Base-by-base conservation (phyloP, 164 flowering plant species). In the Protea cynaroides region DNA sequence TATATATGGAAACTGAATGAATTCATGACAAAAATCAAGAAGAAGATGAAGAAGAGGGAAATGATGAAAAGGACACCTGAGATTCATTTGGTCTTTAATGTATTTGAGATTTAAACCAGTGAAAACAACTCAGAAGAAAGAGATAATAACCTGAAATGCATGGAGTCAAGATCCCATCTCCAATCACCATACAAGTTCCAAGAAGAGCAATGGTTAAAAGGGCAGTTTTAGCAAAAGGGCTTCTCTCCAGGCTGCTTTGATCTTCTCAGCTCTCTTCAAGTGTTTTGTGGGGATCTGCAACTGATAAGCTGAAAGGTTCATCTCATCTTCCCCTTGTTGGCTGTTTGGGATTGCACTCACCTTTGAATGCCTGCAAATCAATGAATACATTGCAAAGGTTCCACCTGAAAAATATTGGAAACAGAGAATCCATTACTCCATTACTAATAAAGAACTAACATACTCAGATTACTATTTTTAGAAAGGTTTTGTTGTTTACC, bases 161-260 rank as follows among this genome's bases (percentile, higher is more conserved):
- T 37, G 75, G 75, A 54, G 75, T 72, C 46, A 72, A 53, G 50
- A 67, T 58, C 8, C 75, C 75, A 34, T 72, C 75, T 34, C 71
- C 75, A 36, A 72, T 72, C 18, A 72, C 75, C 75, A 68, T 72
- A 51, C 62, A 63, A 63, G 75, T 72, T 6, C 71, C 75, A 37
- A 72, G 58, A 4, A 72, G 70, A 56, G 69, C 69, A 1, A 64
- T 52, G 46, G 29, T 25, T 23, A 64, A 63, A 1, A 68, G 62
- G 29, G 50, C 54, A 52, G 43, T 10, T 34, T 63, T 53, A 4
- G 68, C 69, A 51, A 46, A 63, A 23, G 59, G 8, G 49, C 65
- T 53, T 47, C 61, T 61, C 46, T 70, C 73, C 25, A 70, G 19
- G 65, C 50, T 47, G 65, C 56, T 61, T 70, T 70, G 11, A 70